Base-by-base conservation (phyloP, 345 rosid genomes). In the Cardamine resedifolia region DNA sequence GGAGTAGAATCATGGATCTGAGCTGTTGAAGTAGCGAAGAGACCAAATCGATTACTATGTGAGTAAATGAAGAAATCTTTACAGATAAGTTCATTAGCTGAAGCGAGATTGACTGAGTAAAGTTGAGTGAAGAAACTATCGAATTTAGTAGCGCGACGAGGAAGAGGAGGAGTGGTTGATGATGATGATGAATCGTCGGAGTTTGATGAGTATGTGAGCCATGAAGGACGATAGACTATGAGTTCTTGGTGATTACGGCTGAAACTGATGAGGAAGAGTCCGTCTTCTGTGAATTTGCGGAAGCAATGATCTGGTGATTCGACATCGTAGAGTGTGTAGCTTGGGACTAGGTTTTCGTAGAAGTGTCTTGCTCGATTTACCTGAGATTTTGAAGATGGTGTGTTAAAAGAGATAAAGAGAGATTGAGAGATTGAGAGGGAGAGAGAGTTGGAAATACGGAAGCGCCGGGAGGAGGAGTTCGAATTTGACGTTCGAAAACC, bases 201-300 rank as follows among this genome's bases (percentile, higher is more conserved):
- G 44, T 82, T 87, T 47, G 84, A 86, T 34, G 96, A 85, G 79
- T 84, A 91, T 2, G 96, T 83, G 31, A 86, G 82, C 98, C 96
- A 91, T 15, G 78, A 81, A 21, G 97, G 99, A 58, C 96, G 86
- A 77, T 95, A 91, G 48, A 95, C 99, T 63, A 91, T 84, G 78
- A 95, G 83, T 45, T 95, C 96, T 85, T 85, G 96, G 39, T 80
- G 81, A 58, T 86, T 95, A 62, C 93, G 84, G 77, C 96, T 88
- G 82, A 95, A 91, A 72, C 87, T 86, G 48, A 95, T 83, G 70
- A 95, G 97, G 85, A 84, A 95, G 50, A 80, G 96, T 62, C 98
- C 99, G 62, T 91, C 99, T 76, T 90, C 96, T 3, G 96, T 91
- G 88, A 95, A 87, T 79, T 95, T 95, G n/a, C 93, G 90, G 77